Evolutionary conservation across 345 rosid species (phyloP).

Genomic region (Microcos paniculata): DNA sequence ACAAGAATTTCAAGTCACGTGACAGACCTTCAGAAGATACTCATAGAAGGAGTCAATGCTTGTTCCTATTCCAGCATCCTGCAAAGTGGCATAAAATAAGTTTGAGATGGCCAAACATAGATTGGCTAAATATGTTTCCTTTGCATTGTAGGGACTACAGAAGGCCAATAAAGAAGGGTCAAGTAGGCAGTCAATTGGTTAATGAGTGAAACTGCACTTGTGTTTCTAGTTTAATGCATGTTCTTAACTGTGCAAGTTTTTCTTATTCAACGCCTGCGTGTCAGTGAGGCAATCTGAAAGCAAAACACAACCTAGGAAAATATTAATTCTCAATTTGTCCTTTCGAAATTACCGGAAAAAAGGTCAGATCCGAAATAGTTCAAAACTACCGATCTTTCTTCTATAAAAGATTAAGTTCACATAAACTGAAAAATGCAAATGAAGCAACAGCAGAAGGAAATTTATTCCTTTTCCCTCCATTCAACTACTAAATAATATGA

Average conservation of each 20-base stretch:
- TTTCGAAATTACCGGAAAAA: background rate
- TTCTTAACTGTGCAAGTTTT: background rate
- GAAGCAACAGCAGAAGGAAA: background rate
- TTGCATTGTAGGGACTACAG: background rate
- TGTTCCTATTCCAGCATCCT: slow-evolving; percentile 99
- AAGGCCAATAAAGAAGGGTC: background rate
- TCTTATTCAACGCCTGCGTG: background rate
- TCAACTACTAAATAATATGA: background rate
- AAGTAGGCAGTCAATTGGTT: background rate
- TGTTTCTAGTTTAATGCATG: background rate
- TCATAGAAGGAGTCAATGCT: slow-evolving; percentile 98
- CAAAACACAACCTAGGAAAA: background rate
- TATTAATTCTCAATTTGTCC: background rate
- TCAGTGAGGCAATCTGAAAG: background rate
- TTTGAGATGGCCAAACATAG: slow-evolving; percentile 2
- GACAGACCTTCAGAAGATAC: slow-evolving; percentile 89
- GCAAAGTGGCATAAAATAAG: slow-evolving; percentile 36
- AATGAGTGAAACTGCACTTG: background rate
- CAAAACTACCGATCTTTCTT: background rate
- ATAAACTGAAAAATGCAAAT: background rate
- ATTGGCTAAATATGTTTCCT: background rate
- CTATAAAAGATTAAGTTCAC: background rate
- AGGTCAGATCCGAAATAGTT: background rate
- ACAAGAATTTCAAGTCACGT: slow-evolving; percentile 2
- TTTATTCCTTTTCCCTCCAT: background rate